phyloP scores from a whole-genome alignment of 164 flowering plant species.

The Dillenia turbinata region DNA sequence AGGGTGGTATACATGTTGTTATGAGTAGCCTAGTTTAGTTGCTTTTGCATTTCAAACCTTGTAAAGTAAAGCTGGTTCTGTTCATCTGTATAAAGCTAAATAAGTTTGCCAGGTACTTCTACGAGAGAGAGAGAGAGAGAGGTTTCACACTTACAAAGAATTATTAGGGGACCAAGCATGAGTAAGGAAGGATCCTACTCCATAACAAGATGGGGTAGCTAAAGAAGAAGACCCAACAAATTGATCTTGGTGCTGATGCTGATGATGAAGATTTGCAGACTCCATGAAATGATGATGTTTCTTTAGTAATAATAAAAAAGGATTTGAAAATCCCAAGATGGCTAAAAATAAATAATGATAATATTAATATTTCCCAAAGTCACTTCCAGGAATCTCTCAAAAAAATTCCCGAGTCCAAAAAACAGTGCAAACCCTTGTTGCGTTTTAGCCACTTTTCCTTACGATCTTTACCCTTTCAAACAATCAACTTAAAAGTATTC shows the following conservation, averaged over 20 bases:
- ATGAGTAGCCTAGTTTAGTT: too few species aligned
- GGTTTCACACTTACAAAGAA: slow-evolving; percentile 43
- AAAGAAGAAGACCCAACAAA: slow-evolving; percentile 41
- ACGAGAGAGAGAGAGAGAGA: slow-evolving; percentile 3
- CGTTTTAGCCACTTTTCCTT: slow-evolving; percentile 37
- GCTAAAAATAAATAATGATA: background rate
- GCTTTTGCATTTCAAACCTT: too few species aligned
- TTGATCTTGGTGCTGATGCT: slow-evolving; percentile 47
- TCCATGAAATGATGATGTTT: slow-evolving; percentile 44
- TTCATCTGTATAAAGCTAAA: too few species aligned
- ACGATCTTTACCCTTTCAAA: slow-evolving; percentile 59
- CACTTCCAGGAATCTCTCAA: slow-evolving; percentile 37
- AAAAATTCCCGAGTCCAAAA: slow-evolving; percentile 13
- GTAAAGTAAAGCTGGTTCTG: too few species aligned
- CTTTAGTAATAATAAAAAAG: slow-evolving; percentile 3
- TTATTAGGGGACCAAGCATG: slow-evolving; percentile 48
- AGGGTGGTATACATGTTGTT: too few species aligned
- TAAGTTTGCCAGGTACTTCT: too few species aligned
- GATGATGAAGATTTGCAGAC: slow-evolving; percentile 67
- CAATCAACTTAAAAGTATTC: slow-evolving; percentile 35
- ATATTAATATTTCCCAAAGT: slow-evolving; percentile 17
- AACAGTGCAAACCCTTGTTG: slow-evolving; percentile 37
- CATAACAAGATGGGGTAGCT: slow-evolving; percentile 38
- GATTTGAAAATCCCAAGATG: slow-evolving; percentile 77
- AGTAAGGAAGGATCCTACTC: slow-evolving; percentile 19